Evolutionary conservation across 805 yeast genomes (phyloP).

Genomic region (Dipodascopsis uninucleata): DNA sequence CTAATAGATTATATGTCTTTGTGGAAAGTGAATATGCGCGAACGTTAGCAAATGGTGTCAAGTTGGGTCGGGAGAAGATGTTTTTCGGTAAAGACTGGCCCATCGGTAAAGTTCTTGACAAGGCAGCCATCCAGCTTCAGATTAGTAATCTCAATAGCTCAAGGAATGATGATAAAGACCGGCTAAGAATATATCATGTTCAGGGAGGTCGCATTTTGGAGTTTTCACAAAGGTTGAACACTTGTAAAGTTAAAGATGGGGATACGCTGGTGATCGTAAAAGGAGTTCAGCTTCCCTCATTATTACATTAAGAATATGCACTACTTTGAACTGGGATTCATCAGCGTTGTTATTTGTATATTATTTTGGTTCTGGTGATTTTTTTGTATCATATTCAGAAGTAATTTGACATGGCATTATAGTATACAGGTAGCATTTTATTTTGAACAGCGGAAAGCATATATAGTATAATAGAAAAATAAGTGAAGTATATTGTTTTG

Average conservation of each 20-base stretch:
- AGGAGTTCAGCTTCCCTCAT: constrained; percentile 39
- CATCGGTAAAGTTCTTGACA: constrained; percentile 56
- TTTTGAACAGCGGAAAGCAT: too few relatives aligned
- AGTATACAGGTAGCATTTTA: too few relatives aligned
- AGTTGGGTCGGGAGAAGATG: constrained; percentile 33
- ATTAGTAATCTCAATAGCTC: constrained; percentile 46
- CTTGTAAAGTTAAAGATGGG: constrained; percentile 44
- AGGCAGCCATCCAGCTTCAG: constrained; percentile 46
- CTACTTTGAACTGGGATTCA: too few relatives aligned
- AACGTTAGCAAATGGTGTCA: not conserved
- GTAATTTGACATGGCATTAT: too few relatives aligned
- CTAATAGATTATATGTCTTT: constrained; percentile 52
- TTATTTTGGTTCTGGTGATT: too few relatives aligned
- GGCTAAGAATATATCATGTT: constrained; percentile 47
- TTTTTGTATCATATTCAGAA: too few relatives aligned
- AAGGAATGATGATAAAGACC: constrained; percentile 43
- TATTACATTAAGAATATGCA: constrained; percentile 20
- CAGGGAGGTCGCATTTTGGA: constrained; percentile 37
- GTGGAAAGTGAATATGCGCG: constrained; percentile 29
- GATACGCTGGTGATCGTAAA: constrained; percentile 52
- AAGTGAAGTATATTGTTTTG: too few relatives aligned
- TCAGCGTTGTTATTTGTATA: too few relatives aligned
- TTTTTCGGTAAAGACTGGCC: constrained; percentile 57
- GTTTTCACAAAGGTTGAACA: constrained; percentile 41
- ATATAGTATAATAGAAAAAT: too few relatives aligned